Evolutionary conservation across 176 grass and related monocot genomes (phyloP).

Genomic region (maize (Zea mays)): DNA sequence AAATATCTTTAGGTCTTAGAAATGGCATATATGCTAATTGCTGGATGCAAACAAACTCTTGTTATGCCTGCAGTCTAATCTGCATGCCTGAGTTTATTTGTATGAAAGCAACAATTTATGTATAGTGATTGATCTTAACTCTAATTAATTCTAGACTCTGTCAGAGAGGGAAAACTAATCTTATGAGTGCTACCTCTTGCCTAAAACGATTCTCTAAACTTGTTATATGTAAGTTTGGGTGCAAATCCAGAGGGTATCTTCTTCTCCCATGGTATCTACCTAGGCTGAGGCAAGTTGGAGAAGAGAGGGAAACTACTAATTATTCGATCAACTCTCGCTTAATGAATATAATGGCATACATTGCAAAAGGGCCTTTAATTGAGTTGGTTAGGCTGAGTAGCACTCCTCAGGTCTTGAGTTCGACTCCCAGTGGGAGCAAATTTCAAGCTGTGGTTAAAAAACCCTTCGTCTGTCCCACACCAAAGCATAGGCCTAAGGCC

Average conservation of each 20-base stretch:
- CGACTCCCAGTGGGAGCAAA: too few relatives aligned
- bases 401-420: too few relatives aligned
- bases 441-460: too few relatives aligned
- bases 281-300: neutral
- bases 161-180: neutral
- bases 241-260: neutral
- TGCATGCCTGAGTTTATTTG: neutral
- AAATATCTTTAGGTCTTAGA: conserved; percentile 16
- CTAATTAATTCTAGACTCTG: neutral
- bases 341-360: neutral
- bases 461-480: too few relatives aligned
- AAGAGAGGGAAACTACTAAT: conserved; percentile 1
- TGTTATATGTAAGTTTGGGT: conserved; percentile 1
- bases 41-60: conserved; percentile 2
- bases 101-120: conserved; percentile 4
- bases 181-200: neutral
- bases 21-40: conserved; percentile 19
- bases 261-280: neutral
- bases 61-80: neutral
- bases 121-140: neutral
- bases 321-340: conserved; percentile 7
- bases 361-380: too few relatives aligned
- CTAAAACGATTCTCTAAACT: neutral
- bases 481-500: too few relatives aligned
- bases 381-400: too few relatives aligned